Evolutionary conservation across 495 filamentous ascomycete species (phyloP).

Genomic region (Umbilicaria muhlenbergii): DNA sequence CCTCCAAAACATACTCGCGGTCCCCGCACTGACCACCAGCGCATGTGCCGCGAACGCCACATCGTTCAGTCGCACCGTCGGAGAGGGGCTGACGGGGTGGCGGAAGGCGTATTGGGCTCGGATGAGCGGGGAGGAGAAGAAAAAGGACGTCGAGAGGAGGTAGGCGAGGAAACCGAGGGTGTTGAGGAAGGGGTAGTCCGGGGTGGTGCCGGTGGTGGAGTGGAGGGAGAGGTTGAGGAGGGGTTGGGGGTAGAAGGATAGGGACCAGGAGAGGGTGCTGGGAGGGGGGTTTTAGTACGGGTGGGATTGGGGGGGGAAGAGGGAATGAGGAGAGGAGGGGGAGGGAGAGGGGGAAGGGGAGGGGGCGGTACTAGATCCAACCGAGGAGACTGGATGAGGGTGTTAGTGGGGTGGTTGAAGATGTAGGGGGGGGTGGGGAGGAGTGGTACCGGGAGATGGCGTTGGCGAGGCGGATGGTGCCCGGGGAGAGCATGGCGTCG

Average conservation of each 20-base stretch:
- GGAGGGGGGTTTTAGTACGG: neutral
- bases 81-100: constrained; percentile 49
- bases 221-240: constrained; percentile 56
- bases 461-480: constrained; percentile 3
- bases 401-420: neutral
- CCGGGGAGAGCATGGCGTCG: neutral
- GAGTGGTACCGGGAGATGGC: constrained; percentile 6
- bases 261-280: constrained; percentile 58
- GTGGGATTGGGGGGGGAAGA: neutral
- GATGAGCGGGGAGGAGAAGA: constrained; percentile 66
- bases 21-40: constrained; percentile 46
- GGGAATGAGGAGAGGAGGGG: neutral
- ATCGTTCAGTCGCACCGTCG: constrained; percentile 71
- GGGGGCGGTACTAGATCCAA: constrained; percentile 17
- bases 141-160: constrained; percentile 49
- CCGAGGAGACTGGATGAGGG: constrained; percentile 14
- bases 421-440: neutral
- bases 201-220: constrained; percentile 66
- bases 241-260: constrained; percentile 87
- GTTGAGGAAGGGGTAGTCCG: constrained; percentile 79
- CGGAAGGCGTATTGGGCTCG: constrained; percentile 72
- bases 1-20: constrained; percentile 54
- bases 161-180: constrained; percentile 70
- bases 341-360: neutral
- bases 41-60: constrained; percentile 75